Percentiles rank a stretch among this genome's conserved stretches.
Conservation (phyloP, 73 alveolate genomes). For the Uronychia binucleata region DNA sequence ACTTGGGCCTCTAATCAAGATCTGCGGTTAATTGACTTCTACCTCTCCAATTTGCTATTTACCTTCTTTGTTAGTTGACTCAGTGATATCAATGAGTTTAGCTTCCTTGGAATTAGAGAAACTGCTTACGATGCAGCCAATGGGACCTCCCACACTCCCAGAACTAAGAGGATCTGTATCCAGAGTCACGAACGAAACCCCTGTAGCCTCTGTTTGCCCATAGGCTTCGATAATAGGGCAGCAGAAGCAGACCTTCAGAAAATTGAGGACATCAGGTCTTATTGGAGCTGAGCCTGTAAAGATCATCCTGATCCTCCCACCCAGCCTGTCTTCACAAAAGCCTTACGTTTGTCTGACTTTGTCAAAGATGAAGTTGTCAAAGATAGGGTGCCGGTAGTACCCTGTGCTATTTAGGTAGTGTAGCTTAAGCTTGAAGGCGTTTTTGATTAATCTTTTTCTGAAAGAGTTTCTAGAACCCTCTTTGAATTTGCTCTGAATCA, state of each 20-base stretch:
- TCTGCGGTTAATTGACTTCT: neutral
- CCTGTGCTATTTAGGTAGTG: slow-evolving; percentile 31
- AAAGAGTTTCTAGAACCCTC: slow-evolving; percentile 40
- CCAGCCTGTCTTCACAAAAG: slow-evolving; percentile 30
- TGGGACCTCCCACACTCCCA: slow-evolving; percentile 87
- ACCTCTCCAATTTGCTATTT: slow-evolving; percentile 78
- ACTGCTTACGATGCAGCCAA: slow-evolving; percentile 39
- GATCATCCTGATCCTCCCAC: slow-evolving; percentile 74
- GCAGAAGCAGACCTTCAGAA: slow-evolving; percentile 63
- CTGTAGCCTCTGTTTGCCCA: slow-evolving; percentile 84
- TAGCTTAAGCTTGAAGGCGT: slow-evolving; percentile 45
- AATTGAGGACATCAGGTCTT: slow-evolving; percentile 55
- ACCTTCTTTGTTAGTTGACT: slow-evolving; percentile 56
- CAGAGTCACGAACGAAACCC: slow-evolving; percentile 67
- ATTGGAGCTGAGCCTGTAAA: slow-evolving; percentile 85
- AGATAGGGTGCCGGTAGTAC: slow-evolving; percentile 35
- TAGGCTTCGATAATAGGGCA: slow-evolving; percentile 80
- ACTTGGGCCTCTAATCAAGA: slow-evolving; percentile 69
- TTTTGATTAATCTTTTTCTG: slow-evolving; percentile 50
- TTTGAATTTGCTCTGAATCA: neutral
- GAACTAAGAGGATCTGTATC: slow-evolving; percentile 45
- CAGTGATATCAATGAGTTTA: slow-evolving; percentile 75
- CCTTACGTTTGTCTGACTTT: slow-evolving; percentile 67
- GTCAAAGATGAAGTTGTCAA: slow-evolving; percentile 60
- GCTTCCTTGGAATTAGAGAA: too few relatives aligned